phyloP scores from a whole-genome alignment of 2,329 filamentous ascomycete genomes.

The Ophiocordyceps australis region DNA sequence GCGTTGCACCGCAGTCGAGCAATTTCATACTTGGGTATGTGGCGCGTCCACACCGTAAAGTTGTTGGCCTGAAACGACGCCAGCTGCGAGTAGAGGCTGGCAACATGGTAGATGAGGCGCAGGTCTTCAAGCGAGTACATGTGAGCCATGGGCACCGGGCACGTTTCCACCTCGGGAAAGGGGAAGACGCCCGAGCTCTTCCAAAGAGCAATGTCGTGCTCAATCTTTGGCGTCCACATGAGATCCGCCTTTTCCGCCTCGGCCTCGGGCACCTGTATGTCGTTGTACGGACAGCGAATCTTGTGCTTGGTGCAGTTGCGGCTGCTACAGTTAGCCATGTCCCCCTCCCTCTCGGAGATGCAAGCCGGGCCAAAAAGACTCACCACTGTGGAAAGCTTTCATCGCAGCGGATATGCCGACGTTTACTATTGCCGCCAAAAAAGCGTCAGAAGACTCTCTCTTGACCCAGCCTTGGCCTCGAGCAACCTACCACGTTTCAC shows the following conservation, averaged over 20 bases:
- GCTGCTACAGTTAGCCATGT: no score
- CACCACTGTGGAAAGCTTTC: slow-evolving; percentile 97
- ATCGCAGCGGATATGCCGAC: slow-evolving; percentile 91
- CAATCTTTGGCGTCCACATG: slow-evolving; percentile 74
- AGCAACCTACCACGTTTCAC: slow-evolving; percentile 65
- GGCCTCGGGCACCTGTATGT: slow-evolving; percentile 48
- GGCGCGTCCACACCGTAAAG: slow-evolving; percentile 82
- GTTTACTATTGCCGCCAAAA: no score
- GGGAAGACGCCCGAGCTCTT: slow-evolving; percentile 69
- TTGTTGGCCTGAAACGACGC: slow-evolving; percentile 58
- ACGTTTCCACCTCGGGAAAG: slow-evolving; percentile 64
- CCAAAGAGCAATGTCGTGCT: slow-evolving; percentile 69
- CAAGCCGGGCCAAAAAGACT: slow-evolving; percentile 9
- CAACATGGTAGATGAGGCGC: slow-evolving; percentile 79
- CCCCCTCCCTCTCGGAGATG: no score
- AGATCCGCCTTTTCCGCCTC: slow-evolving; percentile 51
- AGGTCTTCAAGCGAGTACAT: slow-evolving; percentile 62
- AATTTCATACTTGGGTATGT: slow-evolving; percentile 92
- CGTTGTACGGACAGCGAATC: slow-evolving; percentile 95
- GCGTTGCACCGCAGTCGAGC: slow-evolving; percentile 23
- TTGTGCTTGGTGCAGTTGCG: slow-evolving; percentile 99
- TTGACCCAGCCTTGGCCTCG: no score
- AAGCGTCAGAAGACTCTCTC: no score
- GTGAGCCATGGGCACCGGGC: slow-evolving; percentile 55
- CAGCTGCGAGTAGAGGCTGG: slow-evolving; percentile 70